phyloP scores from a whole-genome alignment of 164 flowering plant species.

The Kalanchoe fedtschenkoi region DNA sequence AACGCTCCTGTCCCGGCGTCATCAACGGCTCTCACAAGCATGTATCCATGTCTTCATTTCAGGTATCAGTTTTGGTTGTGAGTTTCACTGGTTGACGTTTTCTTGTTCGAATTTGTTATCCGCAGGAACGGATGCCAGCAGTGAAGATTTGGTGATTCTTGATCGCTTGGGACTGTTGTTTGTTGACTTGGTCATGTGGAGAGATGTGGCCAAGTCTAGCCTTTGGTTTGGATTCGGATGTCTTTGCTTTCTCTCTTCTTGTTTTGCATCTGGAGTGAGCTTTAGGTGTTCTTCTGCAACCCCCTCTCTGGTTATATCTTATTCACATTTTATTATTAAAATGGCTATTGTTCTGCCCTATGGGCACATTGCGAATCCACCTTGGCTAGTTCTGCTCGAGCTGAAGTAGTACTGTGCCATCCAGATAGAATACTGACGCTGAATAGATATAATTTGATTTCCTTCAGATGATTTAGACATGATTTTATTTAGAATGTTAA shows the following conservation, averaged over 20 bases:
- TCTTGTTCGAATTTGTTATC: conserved; percentile 4
- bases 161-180: conserved; percentile 38
- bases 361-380: background rate
- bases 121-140: conserved; percentile 15
- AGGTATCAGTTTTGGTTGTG: background rate
- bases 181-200: conserved; percentile 78
- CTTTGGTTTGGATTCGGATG: conserved; percentile 95
- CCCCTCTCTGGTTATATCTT: background rate
- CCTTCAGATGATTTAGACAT: too few relatives aligned
- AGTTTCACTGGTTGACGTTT: conserved; percentile 6
- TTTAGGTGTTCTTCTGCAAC: conserved; percentile 44
- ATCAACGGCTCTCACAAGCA: too few relatives aligned
- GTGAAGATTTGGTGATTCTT: conserved; percentile 24
- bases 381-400: background rate
- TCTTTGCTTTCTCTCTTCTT: conserved; percentile 69
- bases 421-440: too few relatives aligned
- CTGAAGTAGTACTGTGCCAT: too few relatives aligned
- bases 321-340: background rate
- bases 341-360: background rate
- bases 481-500: too few relatives aligned
- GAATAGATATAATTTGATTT: too few relatives aligned
- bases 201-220: conserved; percentile 71
- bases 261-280: conserved; percentile 52
- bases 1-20: conserved; percentile 24
- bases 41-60: conserved; percentile 3